A percentile compares a stretch with the other conserved stretches of the same genome.
These are phyloP conservation scores for Detonula confervacea DNA, from an alignment of 352 stramenopile species.

Conservation along the genomic window DNA sequence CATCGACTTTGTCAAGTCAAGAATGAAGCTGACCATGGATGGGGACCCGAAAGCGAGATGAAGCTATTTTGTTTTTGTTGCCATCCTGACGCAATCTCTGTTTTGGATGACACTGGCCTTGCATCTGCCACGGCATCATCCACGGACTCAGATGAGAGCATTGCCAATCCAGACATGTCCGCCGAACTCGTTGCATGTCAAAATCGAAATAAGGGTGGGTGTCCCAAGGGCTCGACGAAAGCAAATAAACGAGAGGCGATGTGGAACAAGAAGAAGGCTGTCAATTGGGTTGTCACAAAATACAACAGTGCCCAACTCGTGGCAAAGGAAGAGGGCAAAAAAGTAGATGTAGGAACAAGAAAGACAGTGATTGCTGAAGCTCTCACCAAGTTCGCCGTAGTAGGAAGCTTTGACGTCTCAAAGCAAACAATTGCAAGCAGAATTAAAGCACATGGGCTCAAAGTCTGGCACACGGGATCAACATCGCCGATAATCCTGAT, in stretches of 20 bases:
- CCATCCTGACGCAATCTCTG: too few relatives aligned
- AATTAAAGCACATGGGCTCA: not conserved
- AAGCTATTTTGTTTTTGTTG: too few relatives aligned
- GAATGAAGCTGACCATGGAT: too few relatives aligned
- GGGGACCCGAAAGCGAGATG: too few relatives aligned
- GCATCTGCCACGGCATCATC: too few relatives aligned
- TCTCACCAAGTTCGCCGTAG: not conserved
- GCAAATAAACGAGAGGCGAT: slow-evolving; percentile 2
- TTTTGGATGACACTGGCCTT: too few relatives aligned
- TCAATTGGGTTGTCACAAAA: slow-evolving; percentile 4
- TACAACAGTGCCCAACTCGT: not conserved
- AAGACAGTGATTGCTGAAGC: not conserved
- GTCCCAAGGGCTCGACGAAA: slow-evolving; percentile 8
- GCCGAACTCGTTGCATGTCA: too few relatives aligned
- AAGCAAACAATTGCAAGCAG: not conserved
- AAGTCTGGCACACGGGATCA: slow-evolving; percentile 1
- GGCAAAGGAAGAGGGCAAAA: not conserved
- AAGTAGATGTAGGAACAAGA: not conserved
- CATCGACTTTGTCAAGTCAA: too few relatives aligned
- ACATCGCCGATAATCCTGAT: not conserved
- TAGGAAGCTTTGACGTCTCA: not conserved
- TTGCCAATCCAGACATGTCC: too few relatives aligned
- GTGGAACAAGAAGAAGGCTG: not conserved
- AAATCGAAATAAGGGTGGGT: slow-evolving; percentile 12
- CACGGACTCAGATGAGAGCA: too few relatives aligned